Conservation (phyloP, 495 filamentous ascomycete species). For the Friedmanniomyces simplex region DNA sequence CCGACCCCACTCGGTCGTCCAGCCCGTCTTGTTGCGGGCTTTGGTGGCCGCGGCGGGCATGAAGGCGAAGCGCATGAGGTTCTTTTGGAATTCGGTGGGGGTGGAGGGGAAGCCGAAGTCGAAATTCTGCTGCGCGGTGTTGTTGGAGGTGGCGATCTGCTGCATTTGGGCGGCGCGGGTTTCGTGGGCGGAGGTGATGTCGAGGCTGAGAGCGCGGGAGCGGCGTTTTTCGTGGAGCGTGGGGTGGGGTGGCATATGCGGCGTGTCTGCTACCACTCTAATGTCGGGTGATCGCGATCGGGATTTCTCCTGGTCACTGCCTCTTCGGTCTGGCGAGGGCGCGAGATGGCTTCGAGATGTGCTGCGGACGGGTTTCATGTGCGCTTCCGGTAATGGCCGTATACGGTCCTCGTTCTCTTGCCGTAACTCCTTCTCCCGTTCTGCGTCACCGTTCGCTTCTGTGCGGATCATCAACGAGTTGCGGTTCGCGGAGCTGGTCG, state of each 20-base stretch:
- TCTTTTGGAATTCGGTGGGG: conserved; percentile 69
- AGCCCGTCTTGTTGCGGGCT: conserved; percentile 60
- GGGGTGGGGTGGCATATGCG: conserved; percentile 18
- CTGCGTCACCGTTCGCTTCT: conserved; percentile 68
- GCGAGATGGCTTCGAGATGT: conserved; percentile 10
- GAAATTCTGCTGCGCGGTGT: conserved; percentile 33
- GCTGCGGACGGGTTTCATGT: conserved; percentile 32
- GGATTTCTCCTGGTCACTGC: not conserved
- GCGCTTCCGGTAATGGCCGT: conserved; percentile 58
- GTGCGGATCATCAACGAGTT: conserved; percentile 69
- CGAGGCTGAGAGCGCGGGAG: conserved; percentile 27
- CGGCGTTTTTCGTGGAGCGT: conserved; percentile 23
- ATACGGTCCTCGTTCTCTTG: conserved; percentile 80
- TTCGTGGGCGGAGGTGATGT: conserved; percentile 23
- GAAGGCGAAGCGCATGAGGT: conserved; percentile 77
- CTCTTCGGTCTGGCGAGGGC: conserved; percentile 5
- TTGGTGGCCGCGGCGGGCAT: conserved; percentile 49
- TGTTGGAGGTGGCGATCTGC: not conserved
- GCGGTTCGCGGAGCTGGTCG: conserved; percentile 34
- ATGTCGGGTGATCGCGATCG: conserved; percentile 10
- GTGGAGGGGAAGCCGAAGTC: conserved; percentile 69
- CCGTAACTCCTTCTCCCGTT: conserved; percentile 66
- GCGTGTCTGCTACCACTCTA: conserved; percentile 1
- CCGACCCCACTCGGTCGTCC: conserved; percentile 87
- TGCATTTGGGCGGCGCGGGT: not conserved